These are phyloP conservation scores for Lachancea sp. DNA, from an alignment of 805 yeast genomes.

Conservation along the genomic window DNA sequence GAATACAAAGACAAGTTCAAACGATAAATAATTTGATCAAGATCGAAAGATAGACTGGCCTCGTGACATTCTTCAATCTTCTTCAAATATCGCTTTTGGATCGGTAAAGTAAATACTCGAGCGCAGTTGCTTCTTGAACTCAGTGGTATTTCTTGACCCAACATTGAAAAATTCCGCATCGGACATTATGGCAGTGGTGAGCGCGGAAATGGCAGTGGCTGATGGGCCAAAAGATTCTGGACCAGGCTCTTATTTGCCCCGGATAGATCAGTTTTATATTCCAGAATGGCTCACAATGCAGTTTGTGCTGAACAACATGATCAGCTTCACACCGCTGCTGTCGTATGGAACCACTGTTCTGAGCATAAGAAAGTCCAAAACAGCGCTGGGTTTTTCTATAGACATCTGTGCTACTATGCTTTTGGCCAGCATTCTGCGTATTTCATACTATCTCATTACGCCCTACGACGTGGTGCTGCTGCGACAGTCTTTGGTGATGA, in stretches of 20 bases:
- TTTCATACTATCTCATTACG: conserved; percentile 67
- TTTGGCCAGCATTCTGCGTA: conserved; percentile 64
- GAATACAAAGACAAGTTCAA: neutral
- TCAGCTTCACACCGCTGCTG: conserved; percentile 76
- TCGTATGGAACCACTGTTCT: conserved; percentile 82
- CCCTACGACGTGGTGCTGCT: conserved; percentile 78
- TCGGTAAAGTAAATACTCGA: too few species aligned
- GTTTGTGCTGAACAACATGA: conserved; percentile 53
- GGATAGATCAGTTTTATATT: conserved; percentile 39
- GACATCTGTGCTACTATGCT: conserved; percentile 92
- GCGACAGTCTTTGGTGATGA: conserved; percentile 78
- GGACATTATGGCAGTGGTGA: neutral
- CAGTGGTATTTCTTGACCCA: too few species aligned
- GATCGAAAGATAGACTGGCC: neutral
- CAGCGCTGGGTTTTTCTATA: conserved; percentile 78
- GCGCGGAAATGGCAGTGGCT: neutral
- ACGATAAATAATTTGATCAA: neutral
- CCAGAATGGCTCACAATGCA: conserved; percentile 50
- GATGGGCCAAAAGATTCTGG: neutral
- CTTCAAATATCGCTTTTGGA: too few species aligned
- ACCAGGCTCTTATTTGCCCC: conserved; percentile 28
- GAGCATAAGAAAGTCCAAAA: conserved; percentile 54
- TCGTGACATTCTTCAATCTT: too few species aligned
- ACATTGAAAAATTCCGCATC: too few species aligned
- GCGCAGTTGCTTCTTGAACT: too few species aligned